Evolutionary conservation across 352 stramenopile genomes (phyloP), one percentile per base, ranked within the genome.

Genomic region (Phytophthora melonis): DNA sequence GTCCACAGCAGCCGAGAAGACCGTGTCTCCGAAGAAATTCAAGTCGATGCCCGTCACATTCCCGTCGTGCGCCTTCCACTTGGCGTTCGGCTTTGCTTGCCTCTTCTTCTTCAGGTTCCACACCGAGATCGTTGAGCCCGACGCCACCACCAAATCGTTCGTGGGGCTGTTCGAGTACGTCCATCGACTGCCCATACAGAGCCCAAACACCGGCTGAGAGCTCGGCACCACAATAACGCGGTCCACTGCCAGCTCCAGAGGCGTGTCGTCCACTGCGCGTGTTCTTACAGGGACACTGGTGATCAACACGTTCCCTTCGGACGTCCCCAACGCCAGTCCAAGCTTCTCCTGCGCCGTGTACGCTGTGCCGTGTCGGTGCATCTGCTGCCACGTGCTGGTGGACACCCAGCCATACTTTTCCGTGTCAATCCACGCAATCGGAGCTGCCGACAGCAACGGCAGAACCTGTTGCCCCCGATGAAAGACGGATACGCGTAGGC

Each of bases 401-500:
- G 82, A 72, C 11, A 93, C 77, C 89, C 89, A 95, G 0, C 89
- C 89, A 61, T 91, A 81, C 21, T 79, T 82, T n/a, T 92, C 80
- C 39, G 89, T 94, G 53, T 93, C 81, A 53, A 93, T 74, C 83
- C 81, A 89, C 27, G 74, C 83, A 57, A 87, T 56, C 21, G 84
- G 87, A 27, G 74, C 61, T 18, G 63, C 61, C 19, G 79, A 87
- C 43, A 91, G 54, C 47, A 86, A 74, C 7, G 56, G 49, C 4
- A 69, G 58, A 0, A 72, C 41, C 4, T 67, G 57, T 57, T 71
- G 74, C n/a, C 70, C 10, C 39, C 53, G 16, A 76, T 73, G 30
- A 87, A 88, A 7, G 58, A 76, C 18, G 81, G 83, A 30, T 86
- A 83, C 39, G 72, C 70, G 66, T 92, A 96, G 4, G 72, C 79